Evolutionary conservation across 768 basidiomycete species (phyloP), one percentile per base, ranked within the genome.

Genomic region (Hebeloma cylindrosporum): DNA sequence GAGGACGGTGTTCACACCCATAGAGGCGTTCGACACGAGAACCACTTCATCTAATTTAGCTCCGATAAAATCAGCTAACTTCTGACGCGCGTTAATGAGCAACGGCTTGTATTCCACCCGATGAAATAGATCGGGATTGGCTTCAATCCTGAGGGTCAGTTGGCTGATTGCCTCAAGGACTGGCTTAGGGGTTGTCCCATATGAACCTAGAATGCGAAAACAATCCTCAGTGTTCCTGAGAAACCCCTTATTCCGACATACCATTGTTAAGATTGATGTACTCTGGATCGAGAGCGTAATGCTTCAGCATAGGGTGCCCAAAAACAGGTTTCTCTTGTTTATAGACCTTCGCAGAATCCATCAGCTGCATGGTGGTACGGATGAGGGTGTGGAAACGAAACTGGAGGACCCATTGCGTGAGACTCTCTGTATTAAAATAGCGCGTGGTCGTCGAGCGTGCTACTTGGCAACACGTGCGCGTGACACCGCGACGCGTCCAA

Each of bases 241-340:
- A 29, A 23, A n/a, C 35, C 4, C 32, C 7, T 3, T 3, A 22
- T 13, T 8, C 5, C 32, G 13, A 46, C 68, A 22, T 40, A 82
- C 85, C 85, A 40, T 80, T 70, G 56, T 88, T 86, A 35, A 88
- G 63, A 53, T 85, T 83, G 37, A 81, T 58, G 46, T 84, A 85
- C 29, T 71, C 68, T 4, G 79, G 68, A 30, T 80, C 77, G 17
- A 86, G 72, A 16, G 68, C 71, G 43, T 77, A 86, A 40, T 77
- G 74, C 34, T 75, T 71, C 42, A 70, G 75, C 53, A 78, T 59
- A 4, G 62, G 66, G 53, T 78, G 80, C 0, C 85, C 85, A 36
- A 87, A 85, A 21, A 42, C 27, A 18, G 54, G 54, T n/a, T 34
- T 31, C 17, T 56, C 51, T 7, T 48, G 21, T 16, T 49, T 35